Conservation (phyloP, 495 filamentous ascomycete species). For the Apodospora peruviana region DNA sequence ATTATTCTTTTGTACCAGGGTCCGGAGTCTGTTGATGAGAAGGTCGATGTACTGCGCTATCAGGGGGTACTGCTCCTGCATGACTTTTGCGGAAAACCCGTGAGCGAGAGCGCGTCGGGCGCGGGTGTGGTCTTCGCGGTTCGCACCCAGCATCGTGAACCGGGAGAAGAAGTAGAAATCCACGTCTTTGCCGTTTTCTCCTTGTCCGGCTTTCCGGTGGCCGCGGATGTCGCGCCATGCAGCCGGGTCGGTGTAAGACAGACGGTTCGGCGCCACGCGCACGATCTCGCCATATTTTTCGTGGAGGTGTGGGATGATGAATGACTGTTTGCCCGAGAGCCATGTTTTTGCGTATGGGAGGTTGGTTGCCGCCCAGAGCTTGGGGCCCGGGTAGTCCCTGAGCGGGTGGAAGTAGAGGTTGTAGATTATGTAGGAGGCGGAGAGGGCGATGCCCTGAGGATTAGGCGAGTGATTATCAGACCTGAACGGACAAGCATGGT, state of each 20-base stretch:
- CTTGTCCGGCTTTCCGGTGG: constrained; percentile 23
- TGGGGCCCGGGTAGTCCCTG: constrained; percentile 44
- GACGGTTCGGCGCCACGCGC: constrained; percentile 49
- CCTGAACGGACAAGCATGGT: too few species aligned
- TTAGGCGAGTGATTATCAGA: too few species aligned
- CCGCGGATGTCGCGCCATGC: constrained; percentile 59
- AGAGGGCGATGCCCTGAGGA: neutral
- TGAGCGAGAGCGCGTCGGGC: constrained; percentile 40
- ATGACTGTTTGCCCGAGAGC: constrained; percentile 14
- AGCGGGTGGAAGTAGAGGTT: constrained; percentile 51
- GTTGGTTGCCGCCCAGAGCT: constrained; percentile 31
- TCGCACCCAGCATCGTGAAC: constrained; percentile 25
- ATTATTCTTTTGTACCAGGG: constrained; percentile 4
- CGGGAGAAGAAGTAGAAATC: constrained; percentile 11
- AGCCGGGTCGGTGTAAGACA: constrained; percentile 48
- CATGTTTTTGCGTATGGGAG: constrained; percentile 26
- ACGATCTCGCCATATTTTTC: constrained; percentile 48
- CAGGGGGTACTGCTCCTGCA: constrained; percentile 37
- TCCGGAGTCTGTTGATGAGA: constrained; percentile 30
- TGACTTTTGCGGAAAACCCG: constrained; percentile 43
- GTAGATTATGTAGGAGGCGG: constrained; percentile 26
- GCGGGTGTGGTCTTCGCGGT: constrained; percentile 32
- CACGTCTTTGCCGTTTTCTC: constrained; percentile 34
- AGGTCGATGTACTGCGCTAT: constrained; percentile 35
- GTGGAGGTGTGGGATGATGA: constrained; percentile 30